Evolutionary conservation across 1,139 yeast genomes (phyloP), one percentile per base, ranked within the genome.

Genomic region (Saccharomyces hybrid): DNA sequence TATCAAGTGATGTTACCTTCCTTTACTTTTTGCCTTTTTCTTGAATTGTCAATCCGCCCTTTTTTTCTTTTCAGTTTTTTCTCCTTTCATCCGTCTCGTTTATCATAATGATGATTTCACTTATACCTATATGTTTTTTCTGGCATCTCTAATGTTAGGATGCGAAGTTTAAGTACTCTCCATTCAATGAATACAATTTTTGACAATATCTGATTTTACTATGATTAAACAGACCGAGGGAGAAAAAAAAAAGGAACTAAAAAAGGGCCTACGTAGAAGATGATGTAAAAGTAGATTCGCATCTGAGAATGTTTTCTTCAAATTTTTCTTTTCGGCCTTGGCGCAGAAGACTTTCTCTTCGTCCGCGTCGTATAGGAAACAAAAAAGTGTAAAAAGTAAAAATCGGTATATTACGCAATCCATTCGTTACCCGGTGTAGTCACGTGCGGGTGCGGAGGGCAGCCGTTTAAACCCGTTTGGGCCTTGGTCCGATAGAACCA

Each of bases 81-180:
- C 26, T 16, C 25, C 27, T 42, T 42, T 23, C 25, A 32, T 46
- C 31, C 31, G 31, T 27, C 29, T 26, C 42, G 44, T 41, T 44
- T 51, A 19, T 28, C 26, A 29, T 47, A 52, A 63, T 65, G 69
- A 66, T 66, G 69, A 66, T 59, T 61, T 51, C 58, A 53, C 54
- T 47, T 47, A 54, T 57, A 54, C 51, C 41, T 56, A 52, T 56
- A 55, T 59, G 58, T 59, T 60, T 57, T 67, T 66, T 67, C 70
- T 67, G 70, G 70, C 70, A 67, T 67, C 70, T 67, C 70, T 67
- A 67, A 66, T 66, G 69, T 62, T 66, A 67, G 70, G 59, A 60
- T 62, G 54, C 46, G 68, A 59, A 57, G 70, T 67, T 67, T 67
- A 64, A 67, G 70, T 67, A 67, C 70, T 59, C 55, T 61, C 64